phyloP scores from a whole-genome alignment of 345 rosid species.

The Lenwebbia sp. region DNA sequence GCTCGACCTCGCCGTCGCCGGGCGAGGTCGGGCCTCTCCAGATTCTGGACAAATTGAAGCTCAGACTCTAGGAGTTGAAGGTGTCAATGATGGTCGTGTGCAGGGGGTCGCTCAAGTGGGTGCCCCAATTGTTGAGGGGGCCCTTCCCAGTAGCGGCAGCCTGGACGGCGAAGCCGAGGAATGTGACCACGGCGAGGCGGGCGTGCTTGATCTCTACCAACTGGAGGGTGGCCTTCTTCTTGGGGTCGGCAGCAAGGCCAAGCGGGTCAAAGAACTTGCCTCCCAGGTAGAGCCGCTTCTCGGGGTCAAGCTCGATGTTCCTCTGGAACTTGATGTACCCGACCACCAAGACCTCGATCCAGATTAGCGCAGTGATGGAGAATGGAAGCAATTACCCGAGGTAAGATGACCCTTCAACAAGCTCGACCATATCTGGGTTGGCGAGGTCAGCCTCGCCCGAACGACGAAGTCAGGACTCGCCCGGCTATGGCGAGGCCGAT shows the following conservation, averaged over 20 bases:
- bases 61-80: constrained; percentile 31
- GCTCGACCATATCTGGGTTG: constrained; percentile 34
- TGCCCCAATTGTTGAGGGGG: constrained; percentile 98
- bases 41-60: not conserved
- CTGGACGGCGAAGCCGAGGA: constrained; percentile 86
- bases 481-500: too few relatives aligned
- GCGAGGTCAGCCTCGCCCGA: too few relatives aligned
- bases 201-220: constrained; percentile 99
- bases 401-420: constrained; percentile 86
- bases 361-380: constrained; percentile 73
- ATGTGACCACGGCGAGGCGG: constrained; percentile 79
- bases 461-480: too few relatives aligned
- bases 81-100: constrained; percentile 92
- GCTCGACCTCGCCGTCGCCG: too few relatives aligned
- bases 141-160: constrained; percentile 86
- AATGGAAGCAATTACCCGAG: constrained; percentile 85
- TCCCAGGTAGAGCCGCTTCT: constrained; percentile 84
- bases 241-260: constrained; percentile 83
- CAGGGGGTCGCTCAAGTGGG: constrained; percentile 96
- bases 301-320: constrained; percentile 81
- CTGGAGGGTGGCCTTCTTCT: constrained; percentile 75
- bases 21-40: too few relatives aligned
- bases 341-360: constrained; percentile 73
- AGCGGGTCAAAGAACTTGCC: constrained; percentile 83
- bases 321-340: constrained; percentile 94